Base-by-base conservation (phyloP, 805 yeast genomes). In the Lachancea dasiensis region DNA sequence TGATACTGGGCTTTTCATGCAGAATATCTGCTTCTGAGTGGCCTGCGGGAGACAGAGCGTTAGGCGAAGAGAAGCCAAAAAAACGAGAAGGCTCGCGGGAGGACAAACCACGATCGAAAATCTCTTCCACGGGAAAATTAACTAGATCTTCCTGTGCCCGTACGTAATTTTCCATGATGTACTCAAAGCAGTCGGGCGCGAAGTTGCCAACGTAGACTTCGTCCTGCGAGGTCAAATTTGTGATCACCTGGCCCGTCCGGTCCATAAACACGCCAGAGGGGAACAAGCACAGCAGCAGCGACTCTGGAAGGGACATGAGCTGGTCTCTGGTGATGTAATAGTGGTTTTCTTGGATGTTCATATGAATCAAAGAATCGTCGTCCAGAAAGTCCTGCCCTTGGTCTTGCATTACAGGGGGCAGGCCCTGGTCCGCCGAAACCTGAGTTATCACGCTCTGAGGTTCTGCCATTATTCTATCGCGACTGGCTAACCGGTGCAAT, bases 231-330 rank as follows among this genome's bases (percentile, higher is more conserved):
- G 94, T 79, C 51, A 86, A 63, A 49, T 82, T 84, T 23, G 85
- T 72, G 40, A 86, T 83, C 6, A 84, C 82, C 47, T 80, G 80
- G 1, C 95, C 95, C 36, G 75, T 64, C 41, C 70, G 70, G 59
- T 86, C 92, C 40, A 84, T 71, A 56, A 86, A 83, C 3, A 86
- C 94, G 28, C 97, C 95, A 48, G 84, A 86, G 11, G 96, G 95
- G 54, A 86, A 85, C 16, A 92, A 65, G 51, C 96, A 85, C 38
- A 89, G 72, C 41, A 92, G 65, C 17, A 92, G 77, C 43, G 89
- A 79, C 57, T 92, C 98, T 1, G 98, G 98, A 22, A 92, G 67
- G 36, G 86, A 78, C 86, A 89, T 81, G 48, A 92, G 71, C 57
- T 86, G 95, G 50, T 86, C 95, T 45, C 96, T 71, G 4, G 94